These are phyloP conservation scores for Lepidium didymum DNA, from an alignment of 345 rosid genomes.

Conservation along the genomic window DNA sequence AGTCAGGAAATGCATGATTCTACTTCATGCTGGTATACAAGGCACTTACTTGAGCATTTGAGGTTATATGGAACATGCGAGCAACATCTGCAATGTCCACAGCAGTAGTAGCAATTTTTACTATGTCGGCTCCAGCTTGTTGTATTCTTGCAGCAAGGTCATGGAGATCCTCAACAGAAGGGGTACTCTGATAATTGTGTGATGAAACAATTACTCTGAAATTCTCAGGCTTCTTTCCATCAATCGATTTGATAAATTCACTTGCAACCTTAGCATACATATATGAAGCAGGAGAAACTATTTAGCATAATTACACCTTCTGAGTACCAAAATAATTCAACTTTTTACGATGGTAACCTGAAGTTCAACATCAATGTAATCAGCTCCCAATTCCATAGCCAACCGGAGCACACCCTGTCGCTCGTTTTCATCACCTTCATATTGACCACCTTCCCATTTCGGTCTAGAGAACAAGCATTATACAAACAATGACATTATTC, in stretches of 20 bases:
- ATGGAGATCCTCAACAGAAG: slow-evolving; percentile 72
- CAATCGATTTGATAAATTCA: slow-evolving; percentile 50
- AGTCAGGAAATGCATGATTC: not conserved
- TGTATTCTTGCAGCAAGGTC: slow-evolving; percentile 70
- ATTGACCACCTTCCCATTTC: slow-evolving; percentile 91
- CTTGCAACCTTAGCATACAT: slow-evolving; percentile 56
- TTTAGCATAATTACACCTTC: not conserved
- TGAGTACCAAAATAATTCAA: not conserved
- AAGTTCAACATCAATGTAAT: slow-evolving; percentile 90
- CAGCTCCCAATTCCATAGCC: slow-evolving; percentile 94
- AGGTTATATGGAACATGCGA: slow-evolving; percentile 75
- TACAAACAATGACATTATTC: not conserved
- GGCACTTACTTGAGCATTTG: slow-evolving; percentile 72
- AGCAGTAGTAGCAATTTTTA: slow-evolving; percentile 88
- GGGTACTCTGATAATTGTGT: slow-evolving; percentile 79
- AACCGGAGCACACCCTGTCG: slow-evolving; percentile 56
- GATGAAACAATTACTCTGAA: slow-evolving; percentile 76
- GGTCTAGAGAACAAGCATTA: slow-evolving; percentile 43
- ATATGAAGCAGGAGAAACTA: not conserved
- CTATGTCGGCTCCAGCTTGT: slow-evolving; percentile 80
- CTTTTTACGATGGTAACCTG: slow-evolving; percentile 40
- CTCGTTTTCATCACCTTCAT: slow-evolving; percentile 74
- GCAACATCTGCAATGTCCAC: slow-evolving; percentile 81
- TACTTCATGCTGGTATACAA: not conserved
- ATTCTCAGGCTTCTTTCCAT: slow-evolving; percentile 62